Evolutionary conservation across 2,329 filamentous ascomycete species (phyloP), one percentile per base, ranked within the genome.

Genomic region (Ramularia endophylla): DNA sequence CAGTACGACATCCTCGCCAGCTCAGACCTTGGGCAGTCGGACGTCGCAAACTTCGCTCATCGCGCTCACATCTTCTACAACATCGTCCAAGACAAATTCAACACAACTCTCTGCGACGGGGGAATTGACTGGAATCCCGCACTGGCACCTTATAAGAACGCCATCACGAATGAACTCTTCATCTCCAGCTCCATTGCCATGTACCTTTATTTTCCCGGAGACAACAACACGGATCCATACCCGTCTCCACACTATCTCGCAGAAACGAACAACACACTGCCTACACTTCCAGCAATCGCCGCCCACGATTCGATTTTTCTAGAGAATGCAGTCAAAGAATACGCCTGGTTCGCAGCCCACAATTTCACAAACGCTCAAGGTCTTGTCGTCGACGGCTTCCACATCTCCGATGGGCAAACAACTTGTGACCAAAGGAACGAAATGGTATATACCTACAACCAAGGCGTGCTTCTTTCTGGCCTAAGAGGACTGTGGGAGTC

Each of bases 391-490:
- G 90, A 97, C 55, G 90, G 90, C 8, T 97, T 87, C 60, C 90
- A 97, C 62, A 83, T 97, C 56, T 77, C 72, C 11, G 78, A 78
- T 17, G 83, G 66, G 36, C 65, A 66, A 34, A 60, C 65, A 18
- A 75, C 48, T 8, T 62, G 90, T 62, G 86, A 95, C 59, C 63
- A 77, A 36, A 78, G 88, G 36, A 86, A 95, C 62, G 80, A 89
- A 53, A 90, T 88, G 81, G 83, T 95, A 7, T 95, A 89, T 64
- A 94, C 89, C 0, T 97, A 97, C 68, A 97, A 97, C 65, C 90
- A 97, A 63, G 90, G 89, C 18, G 87, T 97, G 3, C 58, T 97
- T 1, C 75, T 97, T 12, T 89, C 87, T 2, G 90, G 88, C 5
- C 77, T 88, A 38, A 78, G 87, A 22, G 85, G 82, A 1, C 73